Evolutionary conservation across 1,139 yeast genomes (phyloP).

Genomic region (Lodderomyces metapsilosis): DNA sequence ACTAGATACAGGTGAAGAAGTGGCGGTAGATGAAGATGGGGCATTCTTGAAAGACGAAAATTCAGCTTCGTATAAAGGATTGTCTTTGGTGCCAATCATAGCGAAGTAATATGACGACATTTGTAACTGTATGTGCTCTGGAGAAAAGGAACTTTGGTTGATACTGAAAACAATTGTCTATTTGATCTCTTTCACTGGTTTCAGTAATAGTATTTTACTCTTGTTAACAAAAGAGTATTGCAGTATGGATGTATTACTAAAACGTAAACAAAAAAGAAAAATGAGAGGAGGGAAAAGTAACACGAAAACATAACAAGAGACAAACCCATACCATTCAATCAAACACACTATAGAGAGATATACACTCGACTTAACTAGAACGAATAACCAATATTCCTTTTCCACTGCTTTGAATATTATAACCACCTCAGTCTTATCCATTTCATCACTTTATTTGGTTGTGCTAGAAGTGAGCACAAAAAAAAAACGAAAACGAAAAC

Average conservation of each 20-base stretch:
- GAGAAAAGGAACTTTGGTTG: too few species aligned
- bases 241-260: background rate
- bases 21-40: slow-evolving; percentile 8
- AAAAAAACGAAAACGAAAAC: background rate
- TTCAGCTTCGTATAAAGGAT: slow-evolving; percentile 85
- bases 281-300: too few species aligned
- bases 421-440: too few species aligned
- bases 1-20: slow-evolving; percentile 8
- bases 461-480: background rate
- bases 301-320: background rate
- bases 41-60: slow-evolving; percentile 64
- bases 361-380: too few species aligned
- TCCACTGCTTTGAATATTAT: too few species aligned
- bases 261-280: background rate
- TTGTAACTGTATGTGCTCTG: background rate
- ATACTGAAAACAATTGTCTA: too few species aligned
- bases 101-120: slow-evolving; percentile 77
- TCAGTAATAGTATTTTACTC: background rate
- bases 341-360: too few species aligned
- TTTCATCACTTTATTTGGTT: too few species aligned
- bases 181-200: too few species aligned
- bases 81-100: slow-evolving; percentile 82
- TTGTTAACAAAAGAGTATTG: background rate
- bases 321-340: background rate
- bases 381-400: too few species aligned